These are phyloP conservation scores for Rubroshorea leprosula DNA, from an alignment of 345 rosid species.

Conservation along the genomic window DNA sequence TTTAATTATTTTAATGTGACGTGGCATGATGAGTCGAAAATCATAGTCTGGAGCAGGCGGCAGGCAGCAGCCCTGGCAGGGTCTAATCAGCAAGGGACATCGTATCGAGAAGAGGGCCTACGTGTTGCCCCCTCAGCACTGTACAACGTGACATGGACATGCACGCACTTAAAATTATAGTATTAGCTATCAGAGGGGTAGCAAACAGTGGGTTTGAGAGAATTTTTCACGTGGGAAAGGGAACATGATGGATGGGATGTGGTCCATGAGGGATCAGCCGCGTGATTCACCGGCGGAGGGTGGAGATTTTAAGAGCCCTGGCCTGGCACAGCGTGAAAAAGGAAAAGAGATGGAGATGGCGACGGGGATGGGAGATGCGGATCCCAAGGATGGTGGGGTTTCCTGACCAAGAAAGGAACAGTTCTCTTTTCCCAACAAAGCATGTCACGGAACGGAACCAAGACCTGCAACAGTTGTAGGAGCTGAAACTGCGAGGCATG, in stretches of 20 bases:
- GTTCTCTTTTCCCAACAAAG: slow-evolving; percentile 15
- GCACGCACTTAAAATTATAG: no score
- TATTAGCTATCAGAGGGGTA: no score
- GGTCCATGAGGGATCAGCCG: slow-evolving; percentile 12
- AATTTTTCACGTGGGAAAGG: slow-evolving; percentile 10
- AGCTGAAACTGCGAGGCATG: no score
- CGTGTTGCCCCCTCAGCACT: slow-evolving; percentile 19
- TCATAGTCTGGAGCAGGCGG: no score
- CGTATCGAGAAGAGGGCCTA: slow-evolving; percentile 20
- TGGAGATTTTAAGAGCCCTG: not conserved
- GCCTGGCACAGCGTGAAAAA: not conserved
- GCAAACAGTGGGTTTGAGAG: no score
- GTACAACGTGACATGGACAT: slow-evolving; percentile 19
- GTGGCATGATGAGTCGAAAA: no score
- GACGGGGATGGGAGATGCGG: no score
- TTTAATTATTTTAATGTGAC: slow-evolving; percentile 16
- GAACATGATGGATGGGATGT: not conserved
- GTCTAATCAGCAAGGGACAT: no score
- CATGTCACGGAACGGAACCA: not conserved
- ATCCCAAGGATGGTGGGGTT: not conserved
- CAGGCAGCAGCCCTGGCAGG: no score
- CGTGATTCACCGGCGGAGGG: not conserved
- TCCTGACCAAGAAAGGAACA: slow-evolving; percentile 11
- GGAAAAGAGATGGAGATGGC: not conserved
- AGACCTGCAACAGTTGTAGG: no score